Percentiles rank a stretch among this genome's conserved stretches.
Evolutionary conservation across 768 basidiomycete species (phyloP).

Genomic region (Boletus vinaceobasis): DNA sequence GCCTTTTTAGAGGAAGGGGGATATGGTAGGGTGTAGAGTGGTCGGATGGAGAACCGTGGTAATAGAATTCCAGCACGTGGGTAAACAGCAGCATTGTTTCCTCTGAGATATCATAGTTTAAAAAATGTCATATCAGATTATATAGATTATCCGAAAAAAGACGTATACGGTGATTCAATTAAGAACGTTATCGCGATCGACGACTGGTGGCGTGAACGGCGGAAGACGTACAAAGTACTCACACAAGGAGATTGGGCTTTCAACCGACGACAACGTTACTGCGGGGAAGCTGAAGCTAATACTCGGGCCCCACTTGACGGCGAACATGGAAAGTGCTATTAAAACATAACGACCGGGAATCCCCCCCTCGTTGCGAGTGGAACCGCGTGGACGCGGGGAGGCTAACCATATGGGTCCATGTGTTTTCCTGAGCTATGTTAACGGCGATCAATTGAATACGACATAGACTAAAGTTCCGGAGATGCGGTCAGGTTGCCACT

Average conservation of each 20-base stretch:
- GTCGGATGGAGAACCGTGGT: conserved; percentile 20
- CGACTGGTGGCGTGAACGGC: conserved; percentile 11
- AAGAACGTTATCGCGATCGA: conserved; percentile 31
- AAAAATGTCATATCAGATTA: conserved; percentile 6
- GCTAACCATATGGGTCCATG: conserved; percentile 31
- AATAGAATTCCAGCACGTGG: conserved; percentile 19
- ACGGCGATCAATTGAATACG: conserved; percentile 36
- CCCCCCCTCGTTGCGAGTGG: conserved; percentile 14
- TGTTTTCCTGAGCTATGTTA: conserved; percentile 29
- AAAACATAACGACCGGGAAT: conserved; percentile 15
- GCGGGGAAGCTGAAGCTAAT: conserved; percentile 15
- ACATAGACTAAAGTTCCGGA: conserved; percentile 29
- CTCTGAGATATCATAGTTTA: conserved; percentile 4
- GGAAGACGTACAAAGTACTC: conserved; percentile 37
- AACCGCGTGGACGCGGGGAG: conserved; percentile 24
- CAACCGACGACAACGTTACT: conserved; percentile 35
- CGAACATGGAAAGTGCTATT: conserved; percentile 8
- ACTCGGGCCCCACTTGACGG: conserved; percentile 3
- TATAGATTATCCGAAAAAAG: not conserved
- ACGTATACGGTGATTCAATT: conserved; percentile 22
- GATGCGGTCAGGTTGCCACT: conserved; percentile 9
- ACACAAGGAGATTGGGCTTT: conserved; percentile 55
- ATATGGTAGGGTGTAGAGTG: conserved; percentile 50
- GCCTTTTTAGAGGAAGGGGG: conserved; percentile 55
- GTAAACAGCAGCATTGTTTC: no score